phyloP scores from a whole-genome alignment of 495 filamentous ascomycete genomes.

The Aspergillus steynii region DNA sequence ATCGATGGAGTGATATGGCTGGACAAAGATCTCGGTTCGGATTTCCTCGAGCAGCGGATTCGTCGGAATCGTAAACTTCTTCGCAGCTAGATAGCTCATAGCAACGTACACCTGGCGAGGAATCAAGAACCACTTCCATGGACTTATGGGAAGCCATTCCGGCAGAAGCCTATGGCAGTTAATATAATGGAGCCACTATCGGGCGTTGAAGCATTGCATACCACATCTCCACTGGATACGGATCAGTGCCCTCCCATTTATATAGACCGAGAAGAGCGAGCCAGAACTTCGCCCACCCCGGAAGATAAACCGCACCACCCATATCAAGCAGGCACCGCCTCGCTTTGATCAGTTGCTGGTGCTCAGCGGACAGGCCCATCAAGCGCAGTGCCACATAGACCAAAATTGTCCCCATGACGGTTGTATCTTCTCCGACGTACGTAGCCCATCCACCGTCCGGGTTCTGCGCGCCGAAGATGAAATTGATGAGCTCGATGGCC shows the following conservation, averaged over 20 bases:
- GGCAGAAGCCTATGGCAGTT: slow-evolving; percentile 7
- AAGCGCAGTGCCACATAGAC: slow-evolving; percentile 73
- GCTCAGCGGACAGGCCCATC: slow-evolving; percentile 70
- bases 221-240: slow-evolving; percentile 81
- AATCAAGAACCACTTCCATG: slow-evolving; percentile 16
- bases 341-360: slow-evolving; percentile 72
- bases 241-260: slow-evolving; percentile 70
- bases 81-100: slow-evolving; percentile 14
- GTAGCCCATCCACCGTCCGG: slow-evolving; percentile 80
- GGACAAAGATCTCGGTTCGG: slow-evolving; percentile 8
- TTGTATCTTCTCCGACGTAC: slow-evolving; percentile 77
- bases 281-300: slow-evolving; percentile 90
- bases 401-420: slow-evolving; percentile 76
- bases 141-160: slow-evolving; percentile 12
- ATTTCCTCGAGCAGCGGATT: slow-evolving; percentile 11
- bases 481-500: slow-evolving; percentile 1
- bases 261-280: slow-evolving; percentile 69
- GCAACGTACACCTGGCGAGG: slow-evolving; percentile 13
- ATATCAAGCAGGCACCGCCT: slow-evolving; percentile 69
- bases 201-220: slow-evolving; percentile 40
- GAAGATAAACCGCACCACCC: slow-evolving; percentile 70
- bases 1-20: background rate
- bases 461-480: slow-evolving; percentile 37
- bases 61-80: slow-evolving; percentile 8
- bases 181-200: too few relatives aligned